phyloP scores from a whole-genome alignment of 2,329 filamentous ascomycete species.

The Macrophomina pseudophaseolina region DNA sequence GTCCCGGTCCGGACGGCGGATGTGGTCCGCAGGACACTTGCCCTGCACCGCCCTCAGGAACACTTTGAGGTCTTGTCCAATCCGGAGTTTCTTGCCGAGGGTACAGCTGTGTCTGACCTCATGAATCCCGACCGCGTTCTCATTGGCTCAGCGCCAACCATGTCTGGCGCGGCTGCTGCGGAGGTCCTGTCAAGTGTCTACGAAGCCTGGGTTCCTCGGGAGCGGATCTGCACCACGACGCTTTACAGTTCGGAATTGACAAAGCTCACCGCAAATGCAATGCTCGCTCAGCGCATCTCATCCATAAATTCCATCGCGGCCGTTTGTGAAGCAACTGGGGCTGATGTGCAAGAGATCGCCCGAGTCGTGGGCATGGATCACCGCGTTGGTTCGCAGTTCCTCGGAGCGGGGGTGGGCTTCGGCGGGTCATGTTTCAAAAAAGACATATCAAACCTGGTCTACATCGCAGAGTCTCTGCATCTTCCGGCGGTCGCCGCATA shows the following conservation, averaged over 20 bases:
- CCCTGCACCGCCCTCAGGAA: slow-evolving; percentile 64
- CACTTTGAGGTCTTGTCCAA: slow-evolving; percentile 80
- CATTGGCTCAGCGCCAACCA: slow-evolving; percentile 70
- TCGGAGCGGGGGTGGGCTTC: slow-evolving; percentile 77
- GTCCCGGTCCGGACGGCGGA: slow-evolving; percentile 78
- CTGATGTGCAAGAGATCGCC: slow-evolving; percentile 75
- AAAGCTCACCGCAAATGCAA: slow-evolving; percentile 79
- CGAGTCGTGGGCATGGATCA: slow-evolving; percentile 70
- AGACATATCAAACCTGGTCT: slow-evolving; percentile 74
- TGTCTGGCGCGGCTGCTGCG: slow-evolving; percentile 66
- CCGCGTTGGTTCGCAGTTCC: slow-evolving; percentile 73
- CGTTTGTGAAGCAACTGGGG: slow-evolving; percentile 76
- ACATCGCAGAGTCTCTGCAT: slow-evolving; percentile 72
- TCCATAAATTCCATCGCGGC: slow-evolving; percentile 83
- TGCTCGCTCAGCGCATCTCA: slow-evolving; percentile 80
- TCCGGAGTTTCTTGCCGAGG: slow-evolving; percentile 80
- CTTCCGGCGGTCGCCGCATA: slow-evolving; percentile 75
- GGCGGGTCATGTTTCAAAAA: slow-evolving; percentile 84
- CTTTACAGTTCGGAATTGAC: slow-evolving; percentile 79
- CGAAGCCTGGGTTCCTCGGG: slow-evolving; percentile 69
- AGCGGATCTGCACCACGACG: slow-evolving; percentile 73
- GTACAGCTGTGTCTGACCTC: slow-evolving; percentile 74
- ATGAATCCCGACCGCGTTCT: slow-evolving; percentile 74
- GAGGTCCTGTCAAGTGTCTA: slow-evolving; percentile 70
- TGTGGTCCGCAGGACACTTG: slow-evolving; percentile 70